Evolutionary conservation across 1,139 yeast species (phyloP).

Genomic region (Diutina scorzettiae): DNA sequence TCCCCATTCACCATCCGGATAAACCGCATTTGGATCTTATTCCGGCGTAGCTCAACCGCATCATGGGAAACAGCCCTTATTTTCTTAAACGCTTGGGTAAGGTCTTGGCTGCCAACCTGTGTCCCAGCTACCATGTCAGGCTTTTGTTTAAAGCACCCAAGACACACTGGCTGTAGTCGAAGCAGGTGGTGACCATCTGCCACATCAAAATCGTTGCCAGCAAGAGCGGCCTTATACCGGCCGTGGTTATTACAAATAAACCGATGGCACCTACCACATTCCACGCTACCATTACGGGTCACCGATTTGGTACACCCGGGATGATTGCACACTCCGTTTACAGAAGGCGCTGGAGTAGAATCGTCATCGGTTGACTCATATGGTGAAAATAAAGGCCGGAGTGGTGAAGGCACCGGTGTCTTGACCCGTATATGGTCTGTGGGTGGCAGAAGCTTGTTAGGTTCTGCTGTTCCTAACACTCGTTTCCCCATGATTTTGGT

Average conservation of each 20-base stretch:
- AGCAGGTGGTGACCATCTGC: background rate
- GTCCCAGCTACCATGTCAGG: background rate
- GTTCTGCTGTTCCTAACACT: background rate
- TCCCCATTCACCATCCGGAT: background rate
- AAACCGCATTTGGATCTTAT: background rate
- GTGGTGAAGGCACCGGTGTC: background rate
- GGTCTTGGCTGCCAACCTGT: background rate
- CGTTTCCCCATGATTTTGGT: background rate
- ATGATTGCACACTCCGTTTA: background rate
- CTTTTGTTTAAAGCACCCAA: background rate
- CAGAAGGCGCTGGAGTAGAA: background rate
- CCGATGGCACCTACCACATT: background rate
- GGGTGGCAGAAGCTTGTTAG: background rate
- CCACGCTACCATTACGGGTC: background rate
- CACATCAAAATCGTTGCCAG: background rate
- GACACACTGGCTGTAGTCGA: background rate
- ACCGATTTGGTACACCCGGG: background rate
- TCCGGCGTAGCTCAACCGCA: background rate
- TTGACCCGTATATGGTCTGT: background rate
- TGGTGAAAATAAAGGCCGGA: background rate
- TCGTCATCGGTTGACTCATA: conserved; percentile 1
- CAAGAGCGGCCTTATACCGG: background rate
- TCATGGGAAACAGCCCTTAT: background rate
- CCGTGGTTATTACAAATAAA: conserved; percentile 2
- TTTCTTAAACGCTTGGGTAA: background rate